Conservation (phyloP, 345 rosid genomes). For the Syzygium aqueum region DNA sequence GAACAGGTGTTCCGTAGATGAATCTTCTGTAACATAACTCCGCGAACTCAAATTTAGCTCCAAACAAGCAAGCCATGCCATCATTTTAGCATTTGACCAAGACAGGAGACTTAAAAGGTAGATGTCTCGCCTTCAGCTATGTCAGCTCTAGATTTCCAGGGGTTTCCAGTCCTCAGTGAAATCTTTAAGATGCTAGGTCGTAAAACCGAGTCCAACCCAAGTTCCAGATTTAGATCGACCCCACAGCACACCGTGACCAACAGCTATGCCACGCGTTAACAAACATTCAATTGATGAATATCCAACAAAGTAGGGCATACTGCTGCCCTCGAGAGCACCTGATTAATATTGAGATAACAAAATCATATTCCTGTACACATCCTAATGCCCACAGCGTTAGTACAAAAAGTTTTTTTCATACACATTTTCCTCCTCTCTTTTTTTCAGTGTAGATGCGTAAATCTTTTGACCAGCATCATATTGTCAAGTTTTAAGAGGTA, state of each 20-base stretch:
- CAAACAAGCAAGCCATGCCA: not conserved
- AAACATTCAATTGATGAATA: not conserved
- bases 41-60: not conserved
- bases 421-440: not conserved
- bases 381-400: not conserved
- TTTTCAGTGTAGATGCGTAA: not conserved
- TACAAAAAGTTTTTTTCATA: not conserved
- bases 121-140: not conserved
- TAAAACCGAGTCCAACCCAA: not conserved
- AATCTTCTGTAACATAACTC: not conserved
- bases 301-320: not conserved
- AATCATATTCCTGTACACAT: not conserved
- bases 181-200: not conserved
- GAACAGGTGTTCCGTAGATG: not conserved
- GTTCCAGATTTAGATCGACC: not conserved
- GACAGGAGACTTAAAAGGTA: not conserved
- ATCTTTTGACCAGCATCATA: not conserved
- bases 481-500: not conserved
- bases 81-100: not conserved
- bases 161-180: not conserved
- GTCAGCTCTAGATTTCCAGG: not conserved
- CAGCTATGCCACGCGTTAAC: not conserved
- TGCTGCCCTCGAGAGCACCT: not conserved
- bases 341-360: not conserved
- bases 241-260: not conserved